Evolutionary conservation across 1,284 basidiomycete genomes (phyloP).

Genomic region (Irpex lacteus): DNA sequence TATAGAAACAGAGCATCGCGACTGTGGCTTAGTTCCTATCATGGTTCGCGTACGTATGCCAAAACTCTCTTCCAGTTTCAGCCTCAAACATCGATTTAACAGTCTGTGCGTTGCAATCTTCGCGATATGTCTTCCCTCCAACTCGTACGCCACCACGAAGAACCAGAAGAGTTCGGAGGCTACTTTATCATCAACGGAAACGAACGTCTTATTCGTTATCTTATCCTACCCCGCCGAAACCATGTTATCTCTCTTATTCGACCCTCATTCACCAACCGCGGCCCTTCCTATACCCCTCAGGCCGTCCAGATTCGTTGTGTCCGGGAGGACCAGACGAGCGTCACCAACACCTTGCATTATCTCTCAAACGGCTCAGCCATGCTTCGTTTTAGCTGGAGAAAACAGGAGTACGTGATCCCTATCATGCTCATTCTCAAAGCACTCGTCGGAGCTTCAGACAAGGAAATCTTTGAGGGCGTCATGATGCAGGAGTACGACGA

Average conservation of each 20-base stretch:
- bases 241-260: conserved; percentile 87
- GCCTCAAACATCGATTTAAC: neutral
- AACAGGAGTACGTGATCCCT: conserved; percentile 98
- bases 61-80: neutral
- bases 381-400: conserved; percentile 95
- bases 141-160: conserved; percentile 90
- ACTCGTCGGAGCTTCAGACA: conserved; percentile 91
- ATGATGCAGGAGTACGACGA: conserved; percentile 98
- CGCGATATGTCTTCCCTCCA: conserved; percentile 82
- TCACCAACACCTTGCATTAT: conserved; percentile 97
- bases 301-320: conserved; percentile 97
- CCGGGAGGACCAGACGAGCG: conserved; percentile 85
- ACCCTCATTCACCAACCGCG: conserved; percentile 87
- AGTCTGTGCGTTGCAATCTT: conserved; percentile 96
- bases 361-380: conserved; percentile 95
- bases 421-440: conserved; percentile 98
- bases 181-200: conserved; percentile 99
- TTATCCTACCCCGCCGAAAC: conserved; percentile 88
- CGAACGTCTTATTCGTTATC: conserved; percentile 97
- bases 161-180: conserved; percentile 97
- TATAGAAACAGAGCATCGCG: conserved; percentile 74
- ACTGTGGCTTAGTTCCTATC: conserved; percentile 92
- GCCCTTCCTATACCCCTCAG: conserved; percentile 92
- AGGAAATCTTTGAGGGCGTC: conserved; percentile 97
- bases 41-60: conserved; percentile 86